A percentile compares a stretch with the other conserved stretches of the same genome.
Evolutionary conservation across 2,329 filamentous ascomycete genomes (phyloP).

Genomic region (Neurospora sp.): DNA sequence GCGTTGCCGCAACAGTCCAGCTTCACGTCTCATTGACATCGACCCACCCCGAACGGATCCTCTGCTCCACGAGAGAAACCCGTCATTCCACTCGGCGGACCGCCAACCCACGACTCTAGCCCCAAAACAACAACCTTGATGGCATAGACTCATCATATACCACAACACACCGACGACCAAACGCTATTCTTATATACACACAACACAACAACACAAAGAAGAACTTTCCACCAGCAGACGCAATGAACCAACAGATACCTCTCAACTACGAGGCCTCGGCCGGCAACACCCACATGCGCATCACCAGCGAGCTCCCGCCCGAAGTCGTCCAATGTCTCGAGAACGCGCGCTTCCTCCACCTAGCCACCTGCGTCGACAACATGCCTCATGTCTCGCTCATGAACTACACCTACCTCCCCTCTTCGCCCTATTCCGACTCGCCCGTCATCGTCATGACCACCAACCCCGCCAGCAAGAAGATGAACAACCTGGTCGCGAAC

Average conservation of each 20-base stretch:
- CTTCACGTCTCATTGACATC: not conserved
- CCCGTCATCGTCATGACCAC: conserved; percentile 95
- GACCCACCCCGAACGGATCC: not conserved
- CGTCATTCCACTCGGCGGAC: not conserved
- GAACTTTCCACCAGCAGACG: not conserved
- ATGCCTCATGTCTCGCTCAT: conserved; percentile 90
- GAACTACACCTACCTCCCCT: conserved; percentile 96
- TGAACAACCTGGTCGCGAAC: conserved; percentile 72
- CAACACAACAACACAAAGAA: not conserved
- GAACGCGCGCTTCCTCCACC: conserved; percentile 93
- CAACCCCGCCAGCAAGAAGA: conserved; percentile 69
- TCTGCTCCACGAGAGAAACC: not conserved
- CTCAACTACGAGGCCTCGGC: conserved; percentile 69
- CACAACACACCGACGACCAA: not conserved
- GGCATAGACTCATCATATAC: not conserved
- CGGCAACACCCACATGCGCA: conserved; percentile 60
- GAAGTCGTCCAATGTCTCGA: conserved; percentile 88
- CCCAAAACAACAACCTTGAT: not conserved
- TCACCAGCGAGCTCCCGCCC: conserved; percentile 60
- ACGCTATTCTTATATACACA: not conserved
- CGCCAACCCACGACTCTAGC: not conserved
- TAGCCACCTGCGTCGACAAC: conserved; percentile 79
- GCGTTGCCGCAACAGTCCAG: not conserved
- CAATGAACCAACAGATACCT: conserved; percentile 46
- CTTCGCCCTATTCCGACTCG: conserved; percentile 53